Evolutionary conservation across 2,329 filamentous ascomycete species (phyloP).

Genomic region (Aspergillus sp.): DNA sequence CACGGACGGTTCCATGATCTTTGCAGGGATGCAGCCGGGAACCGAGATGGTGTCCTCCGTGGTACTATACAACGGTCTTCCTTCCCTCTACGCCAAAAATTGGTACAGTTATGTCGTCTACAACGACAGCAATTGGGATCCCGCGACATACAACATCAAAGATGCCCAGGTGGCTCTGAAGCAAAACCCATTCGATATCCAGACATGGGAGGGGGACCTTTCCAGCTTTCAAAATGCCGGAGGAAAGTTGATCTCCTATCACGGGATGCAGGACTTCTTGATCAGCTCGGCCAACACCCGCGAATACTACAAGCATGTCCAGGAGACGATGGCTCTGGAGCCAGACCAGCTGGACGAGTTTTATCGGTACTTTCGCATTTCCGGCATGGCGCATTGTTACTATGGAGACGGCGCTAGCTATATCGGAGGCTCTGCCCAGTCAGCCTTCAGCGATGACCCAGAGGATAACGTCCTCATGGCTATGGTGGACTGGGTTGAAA

Average conservation of each 20-base stretch:
- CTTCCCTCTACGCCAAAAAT: not conserved
- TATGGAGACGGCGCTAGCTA: no score
- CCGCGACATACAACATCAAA: constrained; percentile 8
- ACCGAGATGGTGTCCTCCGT: not conserved
- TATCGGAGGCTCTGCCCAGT: no score
- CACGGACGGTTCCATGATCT: constrained; percentile 26
- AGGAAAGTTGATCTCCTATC: constrained; percentile 16
- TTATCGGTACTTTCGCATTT: constrained; percentile 17
- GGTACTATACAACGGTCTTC: not conserved
- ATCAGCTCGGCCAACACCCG: constrained; percentile 14
- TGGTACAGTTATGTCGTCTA: constrained; percentile 39
- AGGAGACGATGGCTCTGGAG: not conserved
- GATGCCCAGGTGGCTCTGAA: constrained; percentile 32
- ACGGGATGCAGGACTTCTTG: constrained; percentile 13
- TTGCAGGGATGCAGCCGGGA: constrained; percentile 19
- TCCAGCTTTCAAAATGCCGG: constrained; percentile 8
- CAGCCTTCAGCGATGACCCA: no score
- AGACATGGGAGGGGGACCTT: constrained; percentile 11
- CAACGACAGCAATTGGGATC: constrained; percentile 39
- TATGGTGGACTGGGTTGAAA: no score
- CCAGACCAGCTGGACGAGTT: constrained; percentile 12
- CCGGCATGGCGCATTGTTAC: constrained; percentile 13
- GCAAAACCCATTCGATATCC: constrained; percentile 10
- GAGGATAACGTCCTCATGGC: no score
- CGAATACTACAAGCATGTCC: constrained; percentile 7